A percentile compares a stretch with the other conserved stretches of the same genome.
Evolutionary conservation across 345 rosid genomes (phyloP).

Genomic region (Rhodamnia rubescens): DNA sequence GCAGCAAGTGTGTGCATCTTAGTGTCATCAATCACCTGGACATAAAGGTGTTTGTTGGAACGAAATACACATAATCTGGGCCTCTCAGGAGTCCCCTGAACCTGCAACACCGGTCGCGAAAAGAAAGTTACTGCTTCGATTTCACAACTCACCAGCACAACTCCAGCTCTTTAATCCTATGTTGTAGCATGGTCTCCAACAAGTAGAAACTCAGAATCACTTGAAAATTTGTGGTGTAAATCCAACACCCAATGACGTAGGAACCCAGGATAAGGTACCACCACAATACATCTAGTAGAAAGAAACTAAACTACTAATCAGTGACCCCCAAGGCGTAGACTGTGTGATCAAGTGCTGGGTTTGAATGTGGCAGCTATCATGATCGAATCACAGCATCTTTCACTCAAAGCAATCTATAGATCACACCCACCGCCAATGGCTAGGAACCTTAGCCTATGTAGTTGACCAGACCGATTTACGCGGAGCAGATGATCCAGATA

Average conservation of each 20-base stretch:
- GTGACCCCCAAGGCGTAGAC: accelerated
- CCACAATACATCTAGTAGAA: neutral
- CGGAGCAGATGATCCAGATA: neutral
- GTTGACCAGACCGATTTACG: neutral
- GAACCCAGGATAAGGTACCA: neutral
- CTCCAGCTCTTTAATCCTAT: neutral
- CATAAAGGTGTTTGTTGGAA: constrained; percentile 86
- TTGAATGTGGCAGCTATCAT: neutral
- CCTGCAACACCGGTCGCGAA: constrained; percentile 27
- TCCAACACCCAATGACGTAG: neutral
- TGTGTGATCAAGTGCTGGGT: neutral
- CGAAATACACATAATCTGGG: constrained; percentile 77
- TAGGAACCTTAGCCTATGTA: neutral
- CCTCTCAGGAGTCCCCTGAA: constrained; percentile 79
- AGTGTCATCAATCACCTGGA: constrained; percentile 90
- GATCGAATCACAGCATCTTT: neutral
- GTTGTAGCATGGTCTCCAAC: neutral
- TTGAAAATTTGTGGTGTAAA: neutral
- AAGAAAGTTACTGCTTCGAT: neutral
- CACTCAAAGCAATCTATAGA: neutral
- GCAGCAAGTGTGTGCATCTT: constrained; percentile 98
- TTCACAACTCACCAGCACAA: neutral
- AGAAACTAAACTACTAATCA: neutral
- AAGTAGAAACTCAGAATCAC: neutral
- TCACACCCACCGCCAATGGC: neutral